A percentile compares a stretch with the other conserved stretches of the same genome.
Evolutionary conservation across 1,284 basidiomycete genomes (phyloP).

Genomic region (Melampsora americana): DNA sequence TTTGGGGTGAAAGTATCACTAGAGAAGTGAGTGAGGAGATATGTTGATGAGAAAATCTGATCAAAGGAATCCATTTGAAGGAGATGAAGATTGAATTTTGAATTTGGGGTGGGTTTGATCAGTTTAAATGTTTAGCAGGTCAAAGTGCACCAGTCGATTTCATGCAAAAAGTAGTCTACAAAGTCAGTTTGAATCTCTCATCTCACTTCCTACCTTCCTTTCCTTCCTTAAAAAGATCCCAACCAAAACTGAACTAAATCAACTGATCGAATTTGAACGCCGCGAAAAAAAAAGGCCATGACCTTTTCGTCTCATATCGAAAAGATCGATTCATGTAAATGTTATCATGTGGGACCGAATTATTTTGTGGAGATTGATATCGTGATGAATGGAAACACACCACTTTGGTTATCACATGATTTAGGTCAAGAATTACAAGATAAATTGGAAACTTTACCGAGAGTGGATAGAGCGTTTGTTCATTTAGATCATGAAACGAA

Average conservation of each 20-base stretch:
- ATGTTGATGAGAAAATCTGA: no score
- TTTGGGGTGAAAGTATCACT: constrained; percentile 61
- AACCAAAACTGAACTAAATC: no score
- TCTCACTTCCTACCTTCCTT: no score
- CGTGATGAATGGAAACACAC: constrained; percentile 83
- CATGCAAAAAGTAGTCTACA: constrained; percentile 85
- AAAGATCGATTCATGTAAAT: constrained; percentile 68
- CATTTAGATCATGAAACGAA: constrained; percentile 82
- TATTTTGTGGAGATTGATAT: constrained; percentile 94
- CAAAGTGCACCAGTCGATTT: constrained; percentile 87
- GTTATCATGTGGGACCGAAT: constrained; percentile 60
- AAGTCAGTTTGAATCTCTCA: constrained; percentile 54
- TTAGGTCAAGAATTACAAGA: constrained; percentile 76
- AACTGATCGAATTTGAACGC: no score
- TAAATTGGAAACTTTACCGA: constrained; percentile 84
- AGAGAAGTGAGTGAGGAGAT: constrained; percentile 36
- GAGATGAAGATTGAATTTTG: no score
- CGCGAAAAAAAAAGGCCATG: constrained; percentile 58
- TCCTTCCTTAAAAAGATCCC: no score
- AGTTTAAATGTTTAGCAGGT: constrained; percentile 85
- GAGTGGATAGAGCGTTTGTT: constrained; percentile 68
- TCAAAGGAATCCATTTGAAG: no score
- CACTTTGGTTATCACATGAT: constrained; percentile 88
- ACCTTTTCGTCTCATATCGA: constrained; percentile 74
- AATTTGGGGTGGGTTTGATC: constrained; percentile 48